Base-by-base conservation (phyloP, 164 flowering plant genomes). In the Pachysandra terminalis region DNA sequence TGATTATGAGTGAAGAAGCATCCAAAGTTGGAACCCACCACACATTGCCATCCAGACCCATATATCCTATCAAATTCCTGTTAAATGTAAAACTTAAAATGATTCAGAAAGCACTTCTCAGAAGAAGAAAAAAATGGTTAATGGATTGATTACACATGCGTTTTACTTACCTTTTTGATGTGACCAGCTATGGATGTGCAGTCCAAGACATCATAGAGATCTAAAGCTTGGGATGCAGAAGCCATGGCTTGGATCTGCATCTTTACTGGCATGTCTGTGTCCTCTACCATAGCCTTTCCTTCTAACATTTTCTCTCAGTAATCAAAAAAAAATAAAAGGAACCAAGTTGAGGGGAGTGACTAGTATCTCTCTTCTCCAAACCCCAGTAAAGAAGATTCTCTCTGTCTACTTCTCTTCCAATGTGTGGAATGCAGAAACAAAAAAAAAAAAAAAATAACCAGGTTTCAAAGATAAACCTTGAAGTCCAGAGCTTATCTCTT, bases 161-260 rank as follows among this genome's bases (percentile, higher is more conserved):
- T 10, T 45, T 5, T 37, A 17, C 19, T 28, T 48, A 90, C 98
- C 95, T 87, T 89, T 73, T 90, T 93, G 49, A 93, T 90, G 72
- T 87, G 82, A 61, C 85, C 87, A 73, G 98, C 96, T 58, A 89
- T 86, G 83, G 90, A 84, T 74, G 67, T 87, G 84, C 79, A 89
- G 62, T 93, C 98, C 19, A 82, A 21, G 59, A 90, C 93, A 65
- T 93, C 98, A 71, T 81, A 89, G 28, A 86, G 76, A 85, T 90
- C 98, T 66, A 93, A 79, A 67, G 98, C 96, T 72, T 86, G 81
- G 73, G 93, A 85, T 65, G 98, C 96, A 73, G 71, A 78, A 56
- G 84, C 78, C 89, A 86, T 86, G 71, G 98, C 98, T 64, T 84
- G 91, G 58, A 83, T 76, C 86, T 90, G 96, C 98, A 93, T 93